Evolutionary conservation across 208 protist species (phyloP), one percentile per base, ranked within the genome.

Genomic region (Acanthamoeba divionensis): DNA sequence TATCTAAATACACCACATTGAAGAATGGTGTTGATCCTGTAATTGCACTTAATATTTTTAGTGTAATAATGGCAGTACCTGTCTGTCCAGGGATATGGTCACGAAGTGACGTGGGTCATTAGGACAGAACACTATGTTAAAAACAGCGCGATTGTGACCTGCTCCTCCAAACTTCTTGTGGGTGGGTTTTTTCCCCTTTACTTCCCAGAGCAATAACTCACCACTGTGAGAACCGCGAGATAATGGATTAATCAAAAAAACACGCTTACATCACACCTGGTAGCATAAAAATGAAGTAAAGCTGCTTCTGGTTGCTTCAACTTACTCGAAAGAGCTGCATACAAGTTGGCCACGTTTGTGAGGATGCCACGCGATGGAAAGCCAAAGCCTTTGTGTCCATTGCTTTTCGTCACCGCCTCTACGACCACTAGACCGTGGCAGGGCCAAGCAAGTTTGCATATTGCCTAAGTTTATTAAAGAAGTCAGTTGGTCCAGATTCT

Each of bases 161-260:
- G 73, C 73, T 9, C 73, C 73, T 2, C 52, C 63, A 0, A 83
- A 36, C 29, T 54, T 6, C 1, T 41, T 83, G 0, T 18, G 63
- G 1, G 73, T 31, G 29, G 73, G 73, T 21, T 38, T 24, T 54
- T 60, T 60, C 52, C 45, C 73, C 36, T 44, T 63, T 13, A 83
- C 41, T 29, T 83, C 73, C 73, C 73, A 83, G 33, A 83, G 73
- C 48, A 83, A 36, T 2, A 83, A 54, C 73, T 83, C 73, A 38
- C 63, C 73, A 9, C 73, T 83, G 73, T 15, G 1, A 33, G 31
- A 67, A 26, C 33, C 60, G 2, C 33, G 31, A 24, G 9, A 10
- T 36, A 2, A 10, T 21, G 52, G n/a, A n/a, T n/a, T n/a, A n/a
- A n/a, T n/a, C n/a, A n/a, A n/a, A n/a, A n/a, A n/a, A n/a, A n/a